A percentile compares a stretch with the other conserved stretches of the same genome.
These are phyloP conservation scores for Pouteria glomerata DNA, from an alignment of 148 eudicot species.

Conservation along the genomic window DNA sequence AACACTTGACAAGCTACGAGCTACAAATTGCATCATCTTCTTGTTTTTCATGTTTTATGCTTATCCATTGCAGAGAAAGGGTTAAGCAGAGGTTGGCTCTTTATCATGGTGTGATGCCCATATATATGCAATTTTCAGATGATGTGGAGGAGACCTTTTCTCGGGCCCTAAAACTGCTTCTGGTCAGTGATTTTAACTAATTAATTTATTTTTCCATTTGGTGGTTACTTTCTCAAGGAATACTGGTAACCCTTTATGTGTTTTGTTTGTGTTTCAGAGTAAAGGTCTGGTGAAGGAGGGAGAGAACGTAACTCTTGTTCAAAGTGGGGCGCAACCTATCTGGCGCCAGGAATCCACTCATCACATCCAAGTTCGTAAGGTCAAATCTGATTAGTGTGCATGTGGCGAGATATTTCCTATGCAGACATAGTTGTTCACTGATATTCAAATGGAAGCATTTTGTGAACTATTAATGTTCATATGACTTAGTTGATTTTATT, in stretches of 20 bases:
- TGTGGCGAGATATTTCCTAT: neutral
- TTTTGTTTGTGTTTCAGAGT: conserved; percentile 33
- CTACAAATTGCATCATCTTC: too few species aligned
- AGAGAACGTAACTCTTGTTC: conserved; percentile 82
- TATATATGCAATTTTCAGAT: conserved; percentile 86
- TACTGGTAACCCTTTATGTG: neutral
- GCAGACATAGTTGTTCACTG: neutral
- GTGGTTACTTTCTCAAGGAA: neutral
- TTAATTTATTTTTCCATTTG: neutral
- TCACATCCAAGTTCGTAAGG: conserved; percentile 91
- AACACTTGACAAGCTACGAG: too few species aligned
- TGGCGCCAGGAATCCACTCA: conserved; percentile 95
- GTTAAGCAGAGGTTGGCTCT: conserved; percentile 82
- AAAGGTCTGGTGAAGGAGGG: conserved; percentile 65
- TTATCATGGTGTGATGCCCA: conserved; percentile 85
- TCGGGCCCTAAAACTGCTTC: conserved; percentile 64
- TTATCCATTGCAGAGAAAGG: conserved; percentile 52
- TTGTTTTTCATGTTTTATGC: neutral
- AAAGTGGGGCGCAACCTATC: conserved; percentile 95
- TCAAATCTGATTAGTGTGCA: conserved; percentile 34
- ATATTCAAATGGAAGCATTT: neutral
- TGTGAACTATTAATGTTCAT: neutral
- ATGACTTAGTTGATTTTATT: neutral
- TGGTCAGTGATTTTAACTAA: conserved; percentile 36
- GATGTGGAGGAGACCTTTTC: conserved; percentile 91